Evolutionary conservation across 176 grass and related monocot genomes (phyloP), one percentile per base, ranked within the genome.

Genomic region (Cenchrus purpureus): DNA sequence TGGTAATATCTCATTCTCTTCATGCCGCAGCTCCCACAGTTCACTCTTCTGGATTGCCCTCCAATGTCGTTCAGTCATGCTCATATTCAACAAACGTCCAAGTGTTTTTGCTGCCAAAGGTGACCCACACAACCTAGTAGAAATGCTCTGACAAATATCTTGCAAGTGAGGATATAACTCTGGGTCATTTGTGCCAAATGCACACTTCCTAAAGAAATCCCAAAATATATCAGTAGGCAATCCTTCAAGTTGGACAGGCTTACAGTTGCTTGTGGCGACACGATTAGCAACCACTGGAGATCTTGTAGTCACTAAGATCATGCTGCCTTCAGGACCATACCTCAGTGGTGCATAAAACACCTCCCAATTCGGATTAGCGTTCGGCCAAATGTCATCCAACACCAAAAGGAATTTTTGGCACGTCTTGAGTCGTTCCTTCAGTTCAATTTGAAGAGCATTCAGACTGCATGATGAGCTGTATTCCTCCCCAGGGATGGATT

Each of bases 81-180:
- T 8, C 12, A n/a, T 73, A 31, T 59, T 45, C 31, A 91, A 54
- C 45, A 91, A 64, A 4, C 83, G 70, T 7, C 83, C 83, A 1
- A 90, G 12, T 55, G 88, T 85, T 78, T 90, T 90, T 22, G 83
- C 82, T 0, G 88, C 88, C 31, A 90, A 22, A 51, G 88, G 83
- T n/a, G 88, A 86, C 16, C 83, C 70, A 0, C 66, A 68, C 44
- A 86, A 28, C 56, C 25, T 86, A 20, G 7, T 4, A 2, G 71
- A 78, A 71, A 90, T 82, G 20, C 34, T 77, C 16, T 34, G 55
- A 16, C 77, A 77, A 66, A 89, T 80, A 9, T 11, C 28, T 13
- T 79, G 22, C 17, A 89, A 45, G 42, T 60, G 46, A 14, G 42
- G 69, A 58, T 75, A n/a, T 20, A 22, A 64, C 10, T 32, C 37